Percentiles rank a stretch among this genome's conserved stretches.
These are phyloP conservation scores for Hypoxylon intermedium DNA, from an alignment of 495 filamentous ascomycete species.

Conservation along the genomic window DNA sequence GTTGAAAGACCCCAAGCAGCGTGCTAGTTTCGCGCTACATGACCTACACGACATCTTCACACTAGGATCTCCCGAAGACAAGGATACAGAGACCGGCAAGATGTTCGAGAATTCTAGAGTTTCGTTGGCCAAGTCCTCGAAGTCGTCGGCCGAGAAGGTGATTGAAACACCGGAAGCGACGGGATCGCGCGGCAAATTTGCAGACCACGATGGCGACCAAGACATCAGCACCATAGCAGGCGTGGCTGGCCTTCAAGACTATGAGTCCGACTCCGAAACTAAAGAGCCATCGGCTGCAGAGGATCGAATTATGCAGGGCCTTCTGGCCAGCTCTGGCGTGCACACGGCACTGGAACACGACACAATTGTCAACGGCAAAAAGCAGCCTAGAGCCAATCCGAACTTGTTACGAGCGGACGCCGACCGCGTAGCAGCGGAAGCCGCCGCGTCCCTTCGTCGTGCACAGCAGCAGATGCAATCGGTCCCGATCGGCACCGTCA, in stretches of 20 bases:
- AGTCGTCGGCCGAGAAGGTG: slow-evolving; percentile 42
- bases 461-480: slow-evolving; percentile 73
- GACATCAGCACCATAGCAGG: slow-evolving; percentile 48
- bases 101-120: slow-evolving; percentile 86
- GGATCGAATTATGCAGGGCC: slow-evolving; percentile 79
- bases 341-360: slow-evolving; percentile 89
- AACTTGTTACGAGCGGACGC: slow-evolving; percentile 83
- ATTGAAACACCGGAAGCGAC: neutral
- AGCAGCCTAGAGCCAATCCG: slow-evolving; percentile 68
- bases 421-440: slow-evolving; percentile 75
- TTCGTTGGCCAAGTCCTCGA: slow-evolving; percentile 62
- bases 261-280: slow-evolving; percentile 46
- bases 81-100: slow-evolving; percentile 79
- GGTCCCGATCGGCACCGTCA: slow-evolving; percentile 82
- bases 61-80: slow-evolving; percentile 70
- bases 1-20: slow-evolving; percentile 87
- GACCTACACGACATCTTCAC: slow-evolving; percentile 93
- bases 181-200: slow-evolving; percentile 40
- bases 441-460: slow-evolving; percentile 73
- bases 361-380: slow-evolving; percentile 74
- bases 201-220: slow-evolving; percentile 39
- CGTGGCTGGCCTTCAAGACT: slow-evolving; percentile 49
- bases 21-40: slow-evolving; percentile 80
- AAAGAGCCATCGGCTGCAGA: slow-evolving; percentile 49
- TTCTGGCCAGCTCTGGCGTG: slow-evolving; percentile 84